phyloP scores from a whole-genome alignment of 2,329 filamentous ascomycete genomes.

The Talaromyces marneffei region DNA sequence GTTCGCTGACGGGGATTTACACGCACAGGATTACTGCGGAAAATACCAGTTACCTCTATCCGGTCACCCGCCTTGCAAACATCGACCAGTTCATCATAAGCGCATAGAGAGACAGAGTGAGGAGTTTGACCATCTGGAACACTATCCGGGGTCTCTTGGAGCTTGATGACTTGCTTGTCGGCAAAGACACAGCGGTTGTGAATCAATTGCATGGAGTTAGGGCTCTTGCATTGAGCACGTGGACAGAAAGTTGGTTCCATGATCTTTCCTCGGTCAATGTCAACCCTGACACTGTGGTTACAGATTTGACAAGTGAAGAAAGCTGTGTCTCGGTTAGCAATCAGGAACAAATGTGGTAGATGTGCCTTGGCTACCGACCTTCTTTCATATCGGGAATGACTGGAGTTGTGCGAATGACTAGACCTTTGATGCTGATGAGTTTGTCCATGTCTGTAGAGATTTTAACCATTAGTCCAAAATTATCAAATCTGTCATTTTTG shows the following conservation, averaged over 20 bases:
- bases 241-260: constrained; percentile 89
- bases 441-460: constrained; percentile 74
- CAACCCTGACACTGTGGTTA: constrained; percentile 82
- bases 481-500: background rate
- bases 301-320: constrained; percentile 96
- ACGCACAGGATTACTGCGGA: constrained; percentile 87
- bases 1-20: constrained; percentile 89
- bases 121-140: constrained; percentile 95
- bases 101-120: constrained; percentile 91
- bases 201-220: constrained; percentile 96
- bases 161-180: constrained; percentile 97
- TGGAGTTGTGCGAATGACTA: constrained; percentile 91
- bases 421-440: constrained; percentile 85
- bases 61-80: constrained; percentile 97
- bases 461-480: background rate
- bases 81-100: constrained; percentile 95
- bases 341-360: background rate
- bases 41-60: constrained; percentile 92
- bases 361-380: constrained; percentile 32
- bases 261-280: constrained; percentile 93
- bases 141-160: constrained; percentile 93
- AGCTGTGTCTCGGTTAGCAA: constrained; percentile 44
- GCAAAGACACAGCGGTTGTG: constrained; percentile 93
- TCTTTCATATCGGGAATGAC: constrained; percentile 99
- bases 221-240: constrained; percentile 69